phyloP scores from a whole-genome alignment of 352 stramenopile species.

The Phytophthora citrophthora region DNA sequence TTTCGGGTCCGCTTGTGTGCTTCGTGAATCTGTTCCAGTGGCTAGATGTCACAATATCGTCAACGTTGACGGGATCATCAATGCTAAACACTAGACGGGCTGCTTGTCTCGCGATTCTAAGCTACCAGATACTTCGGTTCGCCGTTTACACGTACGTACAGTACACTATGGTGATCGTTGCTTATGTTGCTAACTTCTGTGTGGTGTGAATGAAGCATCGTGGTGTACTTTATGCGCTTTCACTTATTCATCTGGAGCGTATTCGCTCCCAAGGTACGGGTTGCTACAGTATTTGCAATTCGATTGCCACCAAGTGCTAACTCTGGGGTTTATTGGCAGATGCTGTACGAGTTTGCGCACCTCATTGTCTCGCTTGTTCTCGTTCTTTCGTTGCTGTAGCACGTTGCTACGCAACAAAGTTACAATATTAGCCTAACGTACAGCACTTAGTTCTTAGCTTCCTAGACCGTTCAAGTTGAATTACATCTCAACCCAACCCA shows the following conservation, averaged over 20 bases:
- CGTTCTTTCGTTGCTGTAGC: constrained; percentile 8
- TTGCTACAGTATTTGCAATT: neutral
- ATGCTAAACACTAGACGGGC: constrained; percentile 2
- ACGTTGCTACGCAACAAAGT: no score
- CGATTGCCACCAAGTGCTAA: no score
- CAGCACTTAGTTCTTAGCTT: no score
- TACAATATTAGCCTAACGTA: no score
- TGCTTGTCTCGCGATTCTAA: constrained; percentile 48
- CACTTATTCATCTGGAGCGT: constrained; percentile 93
- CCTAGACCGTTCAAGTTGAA: no score
- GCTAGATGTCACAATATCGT: constrained; percentile 22
- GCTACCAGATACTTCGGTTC: constrained; percentile 67
- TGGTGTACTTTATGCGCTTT: constrained; percentile 90
- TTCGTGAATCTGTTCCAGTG: constrained; percentile 58
- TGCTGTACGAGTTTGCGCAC: constrained; percentile 80
- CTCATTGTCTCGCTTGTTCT: constrained; percentile 44
- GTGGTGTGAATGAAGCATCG: constrained; percentile 45
- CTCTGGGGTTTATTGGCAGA: constrained; percentile 41
- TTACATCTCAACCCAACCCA: neutral
- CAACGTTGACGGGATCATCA: neutral
- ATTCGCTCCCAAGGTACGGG: constrained; percentile 86
- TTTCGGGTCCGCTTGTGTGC: constrained; percentile 75
- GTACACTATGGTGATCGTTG: neutral
- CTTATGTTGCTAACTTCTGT: constrained; percentile 7
- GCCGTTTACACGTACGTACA: constrained; percentile 65